Base-by-base conservation (phyloP, 2,329 filamentous ascomycete species). In the Fusarium bactridioides region DNA sequence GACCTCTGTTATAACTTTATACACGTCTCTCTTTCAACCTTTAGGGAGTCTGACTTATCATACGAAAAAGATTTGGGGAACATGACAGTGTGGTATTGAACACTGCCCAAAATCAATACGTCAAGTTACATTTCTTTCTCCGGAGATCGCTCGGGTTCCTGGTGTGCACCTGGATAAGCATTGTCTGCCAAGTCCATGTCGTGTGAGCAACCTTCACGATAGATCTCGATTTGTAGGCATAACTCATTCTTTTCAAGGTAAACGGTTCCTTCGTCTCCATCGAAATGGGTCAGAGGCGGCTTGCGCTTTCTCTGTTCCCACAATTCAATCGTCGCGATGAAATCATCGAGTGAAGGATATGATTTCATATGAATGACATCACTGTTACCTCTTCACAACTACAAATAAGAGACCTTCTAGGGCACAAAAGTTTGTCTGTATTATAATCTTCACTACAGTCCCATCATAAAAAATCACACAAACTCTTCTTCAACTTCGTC, bases 361-460 rank as follows among this genome's bases (percentile, higher is more conserved):
- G 73, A 77, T 77, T 74, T 76, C 75, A 75, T 77, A 38, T 23
- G 19, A 6, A 77, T 75, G 72, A 74, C 75, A 74, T 77, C 73
- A 70, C 57, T 11, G 38, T 48, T 51, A 40, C 15, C n/a, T 25
- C 25, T 38, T 62, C 21, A 56, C 37, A 37, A 64, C 41, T 73
- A 73, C 53, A 76, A 75, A 71, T 55, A 59, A 53, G 23, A 23
- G 44, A 25, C n/a, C 31, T 15, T 15, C 38, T 16, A 51, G 43
- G 21, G n/a, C n/a, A 13, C 16, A 19, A 37, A 21, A n/a, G 44
- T 15, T 19, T n/a, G 23, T 23, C 21, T 31, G 7, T 21, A 40
- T 48, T n/a, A 38, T 44, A 33, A 58, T 58, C 44, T 50, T 47
- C 27, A 61, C 21, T 23, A 50, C 19, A 21, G 27, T 35, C 43